These are phyloP conservation scores for Candida tallmaniae DNA, from an alignment of 805 yeast species.

Conservation along the genomic window DNA sequence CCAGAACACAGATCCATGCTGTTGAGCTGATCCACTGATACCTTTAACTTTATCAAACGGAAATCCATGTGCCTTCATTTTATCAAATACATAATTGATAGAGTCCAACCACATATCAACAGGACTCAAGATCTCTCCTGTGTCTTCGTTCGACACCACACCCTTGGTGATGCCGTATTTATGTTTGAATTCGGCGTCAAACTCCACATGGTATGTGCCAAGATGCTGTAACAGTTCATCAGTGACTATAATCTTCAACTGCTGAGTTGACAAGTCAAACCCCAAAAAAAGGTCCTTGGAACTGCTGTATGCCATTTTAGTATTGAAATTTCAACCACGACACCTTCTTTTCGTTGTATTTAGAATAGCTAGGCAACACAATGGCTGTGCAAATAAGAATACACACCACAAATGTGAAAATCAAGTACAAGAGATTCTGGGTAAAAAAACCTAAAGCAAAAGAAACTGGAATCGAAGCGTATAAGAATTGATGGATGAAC, in stretches of 20 bases:
- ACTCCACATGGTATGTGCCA: constrained; percentile 61
- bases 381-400: constrained; percentile 25
- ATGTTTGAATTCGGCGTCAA: constrained; percentile 57
- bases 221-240: constrained; percentile 49
- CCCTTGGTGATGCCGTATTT: constrained; percentile 69
- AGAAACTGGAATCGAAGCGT: constrained; percentile 32
- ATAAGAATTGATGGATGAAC: constrained; percentile 20
- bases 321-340: constrained; percentile 41
- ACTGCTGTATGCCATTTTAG: constrained; percentile 9
- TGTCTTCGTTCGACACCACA: constrained; percentile 45
- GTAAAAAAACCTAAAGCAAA: constrained; percentile 44
- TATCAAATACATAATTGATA: constrained; percentile 55
- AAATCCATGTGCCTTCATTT: constrained; percentile 47
- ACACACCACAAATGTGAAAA: constrained; percentile 34
- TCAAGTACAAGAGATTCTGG: constrained; percentile 38
- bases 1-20: constrained; percentile 90
- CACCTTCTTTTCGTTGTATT: constrained; percentile 46
- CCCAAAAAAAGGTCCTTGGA: constrained; percentile 55
- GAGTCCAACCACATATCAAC: constrained; percentile 91
- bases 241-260: constrained; percentile 70
- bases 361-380: constrained; percentile 57
- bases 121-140: constrained; percentile 69
- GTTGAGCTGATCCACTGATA: constrained; percentile 85
- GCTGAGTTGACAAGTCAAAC: constrained; percentile 87
- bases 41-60: constrained; percentile 59